Evolutionary conservation across 495 filamentous ascomycete genomes (phyloP), one percentile per base, ranked within the genome.

Genomic region (Aspergillus bridgeri): DNA sequence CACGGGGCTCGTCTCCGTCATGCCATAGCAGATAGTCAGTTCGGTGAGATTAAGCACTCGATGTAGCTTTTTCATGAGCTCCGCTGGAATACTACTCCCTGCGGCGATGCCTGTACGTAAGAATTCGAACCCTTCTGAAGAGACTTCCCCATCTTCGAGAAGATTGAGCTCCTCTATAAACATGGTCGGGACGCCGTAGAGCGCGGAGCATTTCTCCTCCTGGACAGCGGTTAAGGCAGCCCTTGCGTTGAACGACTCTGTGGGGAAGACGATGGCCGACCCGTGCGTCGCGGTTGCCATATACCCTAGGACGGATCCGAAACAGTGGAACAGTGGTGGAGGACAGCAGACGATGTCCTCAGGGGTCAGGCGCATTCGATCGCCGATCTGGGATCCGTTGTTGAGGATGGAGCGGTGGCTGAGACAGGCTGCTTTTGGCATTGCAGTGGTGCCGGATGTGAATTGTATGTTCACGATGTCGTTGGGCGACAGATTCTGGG

Each of bases 1-100:
- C 0, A 96, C 92, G n/a, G 94, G 94, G 48, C 83, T 87, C 0
- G 94, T 98, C 72, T 98, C 94, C 15, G 94, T 98, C 94, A 98
- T 98, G 42, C 92, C 94, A 70, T 98, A 98, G 77, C 94, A 96
- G 63, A 96, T 97, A 0, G 92, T 96, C 54, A 97, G 67, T 25
- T 96, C 89, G 0, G 82, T 85, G 25, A 98, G 75, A 48, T 95
- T 95, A 5, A 97, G 75, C n/a, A 68, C 77, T 38, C 75, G 75
- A 63, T 93, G 89, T 17, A 98, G 68, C 57, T 83, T 86, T 17
- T 84, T 83, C 94, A 98, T 96, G 22, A 98, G 69, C 54, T 90
- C 84, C 4, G 86, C 80, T 0, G 93, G 94, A 19, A 98, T 86
- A 43, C 83, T 89, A 50, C 84, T 88, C 17, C 94, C 94, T 0